phyloP scores from a whole-genome alignment of 805 yeast genomes.

The Candida insectorum region DNA sequence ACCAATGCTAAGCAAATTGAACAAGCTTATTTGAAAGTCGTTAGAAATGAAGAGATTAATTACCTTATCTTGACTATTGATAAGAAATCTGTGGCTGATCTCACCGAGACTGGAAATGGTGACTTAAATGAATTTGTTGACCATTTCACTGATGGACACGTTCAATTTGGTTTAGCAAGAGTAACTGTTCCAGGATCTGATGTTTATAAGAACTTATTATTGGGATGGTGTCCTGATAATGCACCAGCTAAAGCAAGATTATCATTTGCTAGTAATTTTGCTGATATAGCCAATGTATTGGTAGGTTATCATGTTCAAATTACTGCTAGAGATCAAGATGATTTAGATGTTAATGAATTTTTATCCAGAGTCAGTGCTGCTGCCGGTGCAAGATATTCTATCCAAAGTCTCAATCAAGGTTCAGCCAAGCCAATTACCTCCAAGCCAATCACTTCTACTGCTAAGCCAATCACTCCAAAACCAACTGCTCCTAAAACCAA shows the following conservation, averaged over 20 bases:
- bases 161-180: slow-evolving; percentile 87
- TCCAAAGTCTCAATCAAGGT: slow-evolving; percentile 13
- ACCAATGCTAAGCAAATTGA: slow-evolving; percentile 75
- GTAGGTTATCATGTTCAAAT: slow-evolving; percentile 92
- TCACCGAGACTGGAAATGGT: slow-evolving; percentile 54
- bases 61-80: slow-evolving; percentile 85
- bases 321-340: slow-evolving; percentile 93
- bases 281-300: slow-evolving; percentile 65
- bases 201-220: slow-evolving; percentile 74
- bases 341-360: slow-evolving; percentile 75
- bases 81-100: slow-evolving; percentile 46
- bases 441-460: slow-evolving; percentile 22
- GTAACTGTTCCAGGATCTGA: slow-evolving; percentile 90
- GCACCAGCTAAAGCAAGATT: slow-evolving; percentile 77
- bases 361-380: slow-evolving; percentile 79
- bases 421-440: slow-evolving; percentile 24
- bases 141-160: slow-evolving; percentile 80
- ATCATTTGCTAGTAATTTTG: slow-evolving; percentile 74
- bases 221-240: slow-evolving; percentile 98
- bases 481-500: slow-evolving; percentile 21
- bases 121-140: slow-evolving; percentile 74
- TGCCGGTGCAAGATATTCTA: slow-evolving; percentile 85
- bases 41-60: slow-evolving; percentile 60
- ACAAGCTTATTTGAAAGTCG: slow-evolving; percentile 71
- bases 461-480: slow-evolving; percentile 7